Evolutionary conservation across 164 flowering plant genomes (phyloP).

Genomic region (Stephania cephalantha): DNA sequence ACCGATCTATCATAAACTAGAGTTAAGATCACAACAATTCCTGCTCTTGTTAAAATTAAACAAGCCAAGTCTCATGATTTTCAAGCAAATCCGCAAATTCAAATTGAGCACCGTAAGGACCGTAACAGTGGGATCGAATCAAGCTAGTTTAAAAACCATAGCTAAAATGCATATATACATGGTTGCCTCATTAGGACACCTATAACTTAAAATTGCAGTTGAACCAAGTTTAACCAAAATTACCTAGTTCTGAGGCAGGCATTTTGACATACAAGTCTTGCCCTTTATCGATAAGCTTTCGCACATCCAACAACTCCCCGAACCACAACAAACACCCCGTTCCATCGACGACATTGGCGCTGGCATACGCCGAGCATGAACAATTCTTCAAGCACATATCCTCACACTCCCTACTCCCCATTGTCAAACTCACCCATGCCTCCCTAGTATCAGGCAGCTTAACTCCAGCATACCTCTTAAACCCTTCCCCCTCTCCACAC

Average conservation of each 20-base stretch:
- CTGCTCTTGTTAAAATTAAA: neutral
- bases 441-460: conserved; percentile 32
- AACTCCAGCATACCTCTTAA: conserved; percentile 15
- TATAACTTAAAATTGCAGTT: neutral
- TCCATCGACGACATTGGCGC: conserved; percentile 12
- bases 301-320: neutral
- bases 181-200: neutral
- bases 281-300: neutral
- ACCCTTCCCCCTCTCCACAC: conserved; percentile 24
- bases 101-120: neutral
- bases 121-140: neutral
- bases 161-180: too few species aligned
- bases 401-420: conserved; percentile 22
- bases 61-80: neutral
- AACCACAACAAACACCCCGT: conserved; percentile 38
- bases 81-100: neutral
- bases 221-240: neutral
- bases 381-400: conserved; percentile 28
- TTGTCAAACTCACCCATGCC: conserved; percentile 13
- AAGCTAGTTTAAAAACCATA: neutral
- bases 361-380: conserved; percentile 25
- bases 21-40: neutral
- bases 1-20: neutral
- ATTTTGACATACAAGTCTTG: conserved; percentile 6
- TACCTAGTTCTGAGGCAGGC: conserved; percentile 9